Evolutionary conservation across 2,329 filamentous ascomycete species (phyloP), one percentile per base, ranked within the genome.

Genomic region (Penicillium corylophilum): DNA sequence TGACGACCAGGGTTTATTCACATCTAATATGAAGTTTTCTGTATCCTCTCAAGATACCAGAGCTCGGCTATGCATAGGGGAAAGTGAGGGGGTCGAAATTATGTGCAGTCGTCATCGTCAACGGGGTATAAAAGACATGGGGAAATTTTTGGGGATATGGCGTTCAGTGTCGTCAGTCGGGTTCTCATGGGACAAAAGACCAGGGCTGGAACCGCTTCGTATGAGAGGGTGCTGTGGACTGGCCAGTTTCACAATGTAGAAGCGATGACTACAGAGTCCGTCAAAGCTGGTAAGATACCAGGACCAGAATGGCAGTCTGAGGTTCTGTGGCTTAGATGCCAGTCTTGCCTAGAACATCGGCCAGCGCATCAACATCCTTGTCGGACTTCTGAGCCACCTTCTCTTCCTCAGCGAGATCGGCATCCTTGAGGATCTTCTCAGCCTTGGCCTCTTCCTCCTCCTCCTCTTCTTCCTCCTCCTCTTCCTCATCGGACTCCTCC

Each of bases 331-430:
- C 46, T 50, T 71, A 70, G 49, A 69, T 56, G 48, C 57, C 66
- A 16, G 89, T 88, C 81, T 92, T 92, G 55, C 82, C 83, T 61
- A 97, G 74, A 66, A 84, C 80, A 69, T 87, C 82, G 15, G 90
- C 88, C 65, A 97, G 76, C 41, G 85, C 85, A 64, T 96, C 91
- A 35, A 97, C 89, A 28, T 88, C 87, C 36, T 88, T 87, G 71
- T 91, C 82, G 57, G 88, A 81, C 72, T 86, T 88, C 75, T 90
- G 86, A 38, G 85, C 83, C 53, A 85, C 78, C 67, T 86, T 83
- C 68, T 87, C 79, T 20, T 79, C 73, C 61, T 83, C 78, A 20
- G 78, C 74, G 36, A 77, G 75, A 33, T 79, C 75, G 22, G 77
- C 71, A 38, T 82, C 77, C 62, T 95, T 90, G 35, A 95, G 86